phyloP scores from a whole-genome alignment of 306 rosid genomes.

The Fragaria ananassa region DNA sequence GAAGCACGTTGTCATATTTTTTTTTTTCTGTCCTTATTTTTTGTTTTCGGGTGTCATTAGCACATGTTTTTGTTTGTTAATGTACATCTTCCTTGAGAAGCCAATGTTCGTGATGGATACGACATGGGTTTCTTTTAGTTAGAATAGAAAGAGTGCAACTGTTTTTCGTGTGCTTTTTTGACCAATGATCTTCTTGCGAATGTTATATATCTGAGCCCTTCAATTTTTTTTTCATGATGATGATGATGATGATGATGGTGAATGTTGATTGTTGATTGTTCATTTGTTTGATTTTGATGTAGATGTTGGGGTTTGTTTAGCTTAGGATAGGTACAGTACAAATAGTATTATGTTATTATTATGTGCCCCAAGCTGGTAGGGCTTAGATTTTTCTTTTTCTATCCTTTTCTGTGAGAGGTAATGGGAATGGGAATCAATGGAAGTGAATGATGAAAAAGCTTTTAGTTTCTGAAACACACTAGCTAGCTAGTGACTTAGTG shows the following conservation, averaged over 20 bases:
- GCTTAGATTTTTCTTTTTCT: neutral
- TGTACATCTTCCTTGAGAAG: conserved; percentile 22
- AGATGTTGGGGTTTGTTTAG: neutral
- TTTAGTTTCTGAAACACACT: conserved; percentile 14
- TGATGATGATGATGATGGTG: conserved; percentile 1
- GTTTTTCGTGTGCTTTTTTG: conserved; percentile 13
- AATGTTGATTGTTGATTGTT: neutral
- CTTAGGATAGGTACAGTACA: neutral
- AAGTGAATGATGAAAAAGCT: conserved; percentile 19
- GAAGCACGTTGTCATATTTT: conserved; percentile 13
- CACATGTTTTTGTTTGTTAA: conserved; percentile 20
- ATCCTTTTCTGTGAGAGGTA: neutral
- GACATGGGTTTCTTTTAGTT: neutral
- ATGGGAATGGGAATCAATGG: conserved; percentile 28
- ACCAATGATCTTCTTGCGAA: neutral
- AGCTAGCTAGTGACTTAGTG: conserved; percentile 1
- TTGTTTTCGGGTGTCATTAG: conserved; percentile 5
- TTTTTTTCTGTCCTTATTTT: neutral
- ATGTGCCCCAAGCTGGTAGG: conserved; percentile 5
- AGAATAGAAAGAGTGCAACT: conserved; percentile 20
- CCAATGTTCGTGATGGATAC: conserved; percentile 29
- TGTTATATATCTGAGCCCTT: conserved; percentile 5
- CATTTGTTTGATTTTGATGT: neutral
- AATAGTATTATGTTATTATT: neutral
- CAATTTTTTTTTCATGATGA: neutral